Evolutionary conservation across 345 rosid genomes (phyloP), one percentile per base, ranked within the genome.

Genomic region (Ceriops decandra): DNA sequence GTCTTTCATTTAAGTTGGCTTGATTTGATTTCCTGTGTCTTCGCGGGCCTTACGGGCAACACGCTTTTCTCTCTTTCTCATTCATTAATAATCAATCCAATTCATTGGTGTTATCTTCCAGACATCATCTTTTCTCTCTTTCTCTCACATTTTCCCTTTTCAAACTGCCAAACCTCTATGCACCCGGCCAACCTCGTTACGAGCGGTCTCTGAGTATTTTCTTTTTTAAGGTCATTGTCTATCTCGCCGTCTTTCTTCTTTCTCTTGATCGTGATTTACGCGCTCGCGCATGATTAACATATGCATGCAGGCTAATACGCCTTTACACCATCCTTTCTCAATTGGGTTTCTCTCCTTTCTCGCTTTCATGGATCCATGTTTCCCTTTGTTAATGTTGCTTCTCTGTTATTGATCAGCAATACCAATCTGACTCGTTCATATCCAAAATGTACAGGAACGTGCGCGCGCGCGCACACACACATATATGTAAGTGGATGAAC

Each of bases 21-120:
- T 27, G 6, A 36, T 38, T 22, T 54, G 8, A 28, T 49, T 60
- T 52, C 69, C 64, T 52, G 36, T 10, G 61, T 68, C 72, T 60
- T 74, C 52, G 69, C 77, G 77, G 69, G 63, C 27, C 59, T 63
- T 58, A 74, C 20, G 31, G 72, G 77, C 72, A 62, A 24, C 63
- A 68, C 73, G 78, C 61, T 68, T 69, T 74, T 68, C 73, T 69
- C 78, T 74, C 78, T 32, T 62, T 59, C 61, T 52, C 52, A 26
- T 73, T 62, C 65, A 5, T 21, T 57, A 21, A 61, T 24, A 24
- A 3, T 51, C 60, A 31, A n/a, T 7, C 62, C 27, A 30, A 20
- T 62, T 28, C 32, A 27, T 51, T 24, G 46, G 27, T 46, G 8
- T 42, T 26, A 32, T 38, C 52, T 38, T 49, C 28, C 28, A 20